Evolutionary conservation across 1,284 basidiomycete genomes (phyloP), one percentile per base, ranked within the genome.

Genomic region (Ceratobasidium sp.): DNA sequence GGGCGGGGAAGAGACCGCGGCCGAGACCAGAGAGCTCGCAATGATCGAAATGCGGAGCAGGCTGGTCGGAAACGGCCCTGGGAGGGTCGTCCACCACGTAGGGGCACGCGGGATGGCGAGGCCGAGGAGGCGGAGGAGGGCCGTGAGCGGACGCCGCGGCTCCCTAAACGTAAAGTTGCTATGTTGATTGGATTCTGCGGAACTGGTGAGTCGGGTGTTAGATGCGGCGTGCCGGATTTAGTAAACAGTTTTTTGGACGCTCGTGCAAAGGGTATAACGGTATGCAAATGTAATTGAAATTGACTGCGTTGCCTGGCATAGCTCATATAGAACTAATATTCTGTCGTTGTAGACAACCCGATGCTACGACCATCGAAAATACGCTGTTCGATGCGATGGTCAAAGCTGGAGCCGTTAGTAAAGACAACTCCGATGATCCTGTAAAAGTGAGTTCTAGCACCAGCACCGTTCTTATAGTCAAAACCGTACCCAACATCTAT

Each of bases 381-480:
- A 89, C 91, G 73, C 84, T 99, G 48, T 99, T 98, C 79, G 89
- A 92, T 63, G 95, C 96, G 0, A 87, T 99, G 74, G 92, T 96
- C 50, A 91, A 92, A 78, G 93, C 92, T 5, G 97, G 97, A 7
- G 96, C 95, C 3, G 92, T 99, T 11, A 97, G 94, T 47, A 86
- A 91, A 75, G 97, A 98, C 80, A 99, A 99, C 80, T 91, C 96
- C 0, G 90, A 94, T 76, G 93, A 98, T 82, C 94, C 96, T 33
- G 89, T 90, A 64, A 99, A 99, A 85, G 95, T 92, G 76, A 63
- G 81, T 78, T 54, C 53, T 67, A n/a, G 41, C 31, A 44, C 45
- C 29, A 44, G 63, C 19, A n/a, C n/a, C n/a, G n/a, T n/a, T n/a
- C n/a, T n/a, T n/a, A n/a, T 47, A 47, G 36, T 41, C 11, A 11